Percentiles rank a stretch among this genome's conserved stretches.
Evolutionary conservation across 805 yeast species (phyloP).

Genomic region (Blastobotrys terrestris): DNA sequence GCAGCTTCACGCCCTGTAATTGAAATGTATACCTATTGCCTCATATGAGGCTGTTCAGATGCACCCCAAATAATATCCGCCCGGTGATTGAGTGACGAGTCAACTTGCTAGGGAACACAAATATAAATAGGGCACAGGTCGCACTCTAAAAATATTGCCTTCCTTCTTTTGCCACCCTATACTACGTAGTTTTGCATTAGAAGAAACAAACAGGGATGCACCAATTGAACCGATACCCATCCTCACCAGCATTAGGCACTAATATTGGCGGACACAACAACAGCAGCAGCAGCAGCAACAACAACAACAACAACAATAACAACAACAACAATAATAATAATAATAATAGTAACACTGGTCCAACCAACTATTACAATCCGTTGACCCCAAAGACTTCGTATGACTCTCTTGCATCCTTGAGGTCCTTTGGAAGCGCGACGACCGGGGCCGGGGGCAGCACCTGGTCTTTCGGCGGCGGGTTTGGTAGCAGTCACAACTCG

Average conservation of each 20-base stretch:
- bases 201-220: not conserved
- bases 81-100: not conserved
- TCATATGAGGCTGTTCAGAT: not conserved
- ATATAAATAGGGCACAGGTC: not conserved
- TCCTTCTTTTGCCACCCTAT: not conserved
- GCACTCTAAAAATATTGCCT: too few relatives aligned
- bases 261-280: not conserved
- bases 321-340: not conserved
- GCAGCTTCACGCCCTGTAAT: too few relatives aligned
- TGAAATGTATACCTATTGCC: not conserved
- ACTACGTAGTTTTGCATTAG: not conserved
- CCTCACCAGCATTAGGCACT: conserved; percentile 3
- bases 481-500: not conserved
- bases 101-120: not conserved
- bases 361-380: not conserved
- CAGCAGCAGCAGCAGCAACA: conserved; percentile 1
- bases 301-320: not conserved
- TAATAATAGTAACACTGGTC: not conserved
- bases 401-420: conserved; percentile 17
- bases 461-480: not conserved
- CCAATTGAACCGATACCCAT: conserved; percentile 3
- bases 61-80: not conserved
- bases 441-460: conserved; percentile 4
- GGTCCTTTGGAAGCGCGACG: conserved; percentile 9
- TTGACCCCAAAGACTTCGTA: conserved; percentile 16